Percentiles rank a stretch among this genome's conserved stretches.
phyloP scores from a whole-genome alignment of 257 asterid genomes.

The Nyctanthes arbortristis region DNA sequence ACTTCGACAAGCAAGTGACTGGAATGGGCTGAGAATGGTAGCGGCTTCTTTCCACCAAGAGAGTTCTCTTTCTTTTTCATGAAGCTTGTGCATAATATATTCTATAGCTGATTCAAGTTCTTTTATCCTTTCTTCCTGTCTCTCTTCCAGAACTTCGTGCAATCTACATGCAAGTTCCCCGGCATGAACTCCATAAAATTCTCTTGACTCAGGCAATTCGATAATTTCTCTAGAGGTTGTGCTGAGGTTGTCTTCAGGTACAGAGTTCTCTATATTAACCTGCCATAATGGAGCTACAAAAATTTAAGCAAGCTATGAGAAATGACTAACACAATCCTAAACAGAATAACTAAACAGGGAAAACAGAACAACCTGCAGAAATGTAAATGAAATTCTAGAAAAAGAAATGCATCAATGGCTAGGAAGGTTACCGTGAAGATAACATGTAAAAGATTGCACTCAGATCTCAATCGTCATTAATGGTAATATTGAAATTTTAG shows the following conservation, averaged over 20 bases:
- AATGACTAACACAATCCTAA: too few species aligned
- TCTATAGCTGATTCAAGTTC: slow-evolving; percentile 66
- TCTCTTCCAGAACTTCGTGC: slow-evolving; percentile 50
- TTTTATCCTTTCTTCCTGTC: slow-evolving; percentile 59
- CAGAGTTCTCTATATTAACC: slow-evolving; percentile 47
- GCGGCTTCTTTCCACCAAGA: slow-evolving; percentile 72
- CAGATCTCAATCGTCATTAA: neutral
- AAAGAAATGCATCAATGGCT: neutral
- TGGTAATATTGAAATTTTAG: neutral
- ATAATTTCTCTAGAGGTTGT: slow-evolving; percentile 29
- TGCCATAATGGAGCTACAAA: slow-evolving; percentile 11
- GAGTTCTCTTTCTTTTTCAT: slow-evolving; percentile 51
- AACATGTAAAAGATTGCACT: too few species aligned
- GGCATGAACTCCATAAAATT: slow-evolving; percentile 50
- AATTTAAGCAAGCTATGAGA: neutral
- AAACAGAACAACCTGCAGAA: neutral
- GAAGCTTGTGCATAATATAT: slow-evolving; percentile 46
- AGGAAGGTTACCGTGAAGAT: neutral
- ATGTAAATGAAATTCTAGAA: neutral
- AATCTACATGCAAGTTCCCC: slow-evolving; percentile 60
- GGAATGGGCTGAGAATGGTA: slow-evolving; percentile 44
- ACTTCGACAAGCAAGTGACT: slow-evolving; percentile 20
- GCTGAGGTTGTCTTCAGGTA: slow-evolving; percentile 34
- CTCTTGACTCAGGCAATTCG: slow-evolving; percentile 20
- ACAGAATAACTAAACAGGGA: too few species aligned